These are phyloP conservation scores for Stentor coeruleus DNA, from an alignment of 73 alveolate genomes.

Conservation along the genomic window DNA sequence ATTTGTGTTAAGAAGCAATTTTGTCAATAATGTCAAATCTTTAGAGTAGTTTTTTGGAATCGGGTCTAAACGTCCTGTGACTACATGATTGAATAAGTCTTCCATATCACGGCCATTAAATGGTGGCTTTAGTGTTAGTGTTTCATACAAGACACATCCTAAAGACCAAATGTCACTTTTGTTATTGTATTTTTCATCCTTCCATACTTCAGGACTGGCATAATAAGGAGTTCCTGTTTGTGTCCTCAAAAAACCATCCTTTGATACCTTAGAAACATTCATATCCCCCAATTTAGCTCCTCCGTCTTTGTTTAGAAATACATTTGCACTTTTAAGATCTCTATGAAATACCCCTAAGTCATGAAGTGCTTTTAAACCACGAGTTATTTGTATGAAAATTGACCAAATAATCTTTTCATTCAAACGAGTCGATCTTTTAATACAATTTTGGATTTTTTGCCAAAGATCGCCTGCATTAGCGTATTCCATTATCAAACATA, in stretches of 20 bases:
- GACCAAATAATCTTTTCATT: conserved; percentile 40
- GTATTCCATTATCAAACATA: conserved; percentile 46
- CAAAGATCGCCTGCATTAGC: conserved; percentile 41
- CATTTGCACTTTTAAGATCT: conserved; percentile 72
- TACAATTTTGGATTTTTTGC: conserved; percentile 36
- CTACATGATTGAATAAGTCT: conserved; percentile 68
- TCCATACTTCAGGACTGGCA: conserved; percentile 80
- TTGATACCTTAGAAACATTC: conserved; percentile 73
- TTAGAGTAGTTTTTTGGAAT: conserved; percentile 55
- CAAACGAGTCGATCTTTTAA: conserved; percentile 29
- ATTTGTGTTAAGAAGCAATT: conserved; percentile 42
- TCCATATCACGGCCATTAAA: conserved; percentile 68
- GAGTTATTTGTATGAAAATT: conserved; percentile 34
- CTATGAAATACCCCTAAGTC: conserved; percentile 60
- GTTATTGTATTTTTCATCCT: conserved; percentile 71
- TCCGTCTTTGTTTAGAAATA: conserved; percentile 60
- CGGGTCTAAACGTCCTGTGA: conserved; percentile 66
- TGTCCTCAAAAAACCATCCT: conserved; percentile 56
- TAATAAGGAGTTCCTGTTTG: conserved; percentile 65
- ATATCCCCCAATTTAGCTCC: conserved; percentile 66
- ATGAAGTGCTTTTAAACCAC: conserved; percentile 35
- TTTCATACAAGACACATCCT: conserved; percentile 80
- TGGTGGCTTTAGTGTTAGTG: conserved; percentile 71
- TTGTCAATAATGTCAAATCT: conserved; percentile 53
- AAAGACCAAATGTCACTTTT: conserved; percentile 81